Base-by-base conservation (phyloP, 1,284 basidiomycete species). In the Austroboletus novae-zelandiae region DNA sequence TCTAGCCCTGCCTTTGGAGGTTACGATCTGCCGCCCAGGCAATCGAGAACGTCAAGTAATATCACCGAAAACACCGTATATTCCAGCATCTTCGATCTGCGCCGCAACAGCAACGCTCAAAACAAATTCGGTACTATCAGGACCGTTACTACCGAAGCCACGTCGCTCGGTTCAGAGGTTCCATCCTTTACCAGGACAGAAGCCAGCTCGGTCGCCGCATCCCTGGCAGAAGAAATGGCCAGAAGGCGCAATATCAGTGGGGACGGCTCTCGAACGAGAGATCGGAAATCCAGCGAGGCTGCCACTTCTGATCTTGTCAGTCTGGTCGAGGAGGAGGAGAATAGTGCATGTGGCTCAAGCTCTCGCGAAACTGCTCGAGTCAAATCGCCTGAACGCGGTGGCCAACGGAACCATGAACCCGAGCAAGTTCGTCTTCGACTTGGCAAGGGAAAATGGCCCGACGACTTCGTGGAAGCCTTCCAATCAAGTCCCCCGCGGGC, bases 401-500 rank as follows among this genome's bases (percentile, higher is more conserved):
- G 49, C 45, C 46, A 48, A 43, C 52, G 36, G 3, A 51, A 55
- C 42, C 56, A 17, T 48, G 70, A 71, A 52, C 65, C 62, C 39
- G 63, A 67, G 43, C 73, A 70, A 53, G 57, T 64, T 50, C 70
- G 70, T 53, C 71, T 88, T 57, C 77, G 82, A 52, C 78, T 89
- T 43, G 81, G 83, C 37, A 86, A 90, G 66, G 87, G 84, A 50
- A 89, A 86, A 66, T 89, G 86, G 86, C 87, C 89, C 1, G 86
- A 90, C 63, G 88, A 90, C 65, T 89, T 89, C 62, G 64, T 89
- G 50, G 80, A 81, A 60, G 80, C 72, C 20, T 79, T 84, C 57
- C 64, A 69, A 48, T 67, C 61, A 52, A 61, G 40, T 30, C 45
- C 66, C 41, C 43, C 65, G 4, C 69, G 61, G 29, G 60, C 67